Percentiles rank a stretch among this genome's conserved stretches.
These are phyloP conservation scores for Macroventuria anomochaeta DNA, from an alignment of 2,329 filamentous ascomycete species.

Conservation along the genomic window DNA sequence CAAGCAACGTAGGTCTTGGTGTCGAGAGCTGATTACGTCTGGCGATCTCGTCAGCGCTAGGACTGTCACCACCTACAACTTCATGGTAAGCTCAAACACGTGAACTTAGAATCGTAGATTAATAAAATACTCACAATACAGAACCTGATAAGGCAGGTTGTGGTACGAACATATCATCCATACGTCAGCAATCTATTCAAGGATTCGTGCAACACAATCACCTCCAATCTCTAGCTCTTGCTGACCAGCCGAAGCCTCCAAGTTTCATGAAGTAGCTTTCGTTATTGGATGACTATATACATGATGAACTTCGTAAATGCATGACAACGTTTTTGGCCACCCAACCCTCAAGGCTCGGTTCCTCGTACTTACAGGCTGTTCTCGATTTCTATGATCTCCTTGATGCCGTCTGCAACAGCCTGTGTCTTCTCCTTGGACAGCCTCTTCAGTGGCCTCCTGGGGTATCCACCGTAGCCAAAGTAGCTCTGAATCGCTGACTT, in stretches of 20 bases:
- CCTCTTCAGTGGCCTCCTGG: slow-evolving; percentile 73
- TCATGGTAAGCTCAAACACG: too few species aligned
- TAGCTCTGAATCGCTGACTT: slow-evolving; percentile 82
- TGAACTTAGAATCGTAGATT: too few species aligned
- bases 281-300: slow-evolving; percentile 28
- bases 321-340: slow-evolving; percentile 10
- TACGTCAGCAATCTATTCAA: too few species aligned
- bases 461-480: slow-evolving; percentile 80
- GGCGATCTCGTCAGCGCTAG: background rate
- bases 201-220: too few species aligned
- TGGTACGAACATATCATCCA: too few species aligned
- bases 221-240: too few species aligned
- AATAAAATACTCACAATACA: too few species aligned
- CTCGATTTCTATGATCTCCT: slow-evolving; percentile 72
- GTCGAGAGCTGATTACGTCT: background rate
- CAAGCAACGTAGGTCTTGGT: too few species aligned
- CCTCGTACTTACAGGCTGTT: slow-evolving; percentile 43
- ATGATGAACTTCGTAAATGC: slow-evolving; percentile 24
- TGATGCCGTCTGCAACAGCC: slow-evolving; percentile 50
- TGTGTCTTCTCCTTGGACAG: slow-evolving; percentile 63
- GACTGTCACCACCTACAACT: background rate
- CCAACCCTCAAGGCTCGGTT: background rate
- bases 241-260: background rate
- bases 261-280: slow-evolving; percentile 4
- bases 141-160: too few species aligned